Base-by-base conservation (phyloP, 495 filamentous ascomycete genomes). In the Alectoria sarmentosa region DNA sequence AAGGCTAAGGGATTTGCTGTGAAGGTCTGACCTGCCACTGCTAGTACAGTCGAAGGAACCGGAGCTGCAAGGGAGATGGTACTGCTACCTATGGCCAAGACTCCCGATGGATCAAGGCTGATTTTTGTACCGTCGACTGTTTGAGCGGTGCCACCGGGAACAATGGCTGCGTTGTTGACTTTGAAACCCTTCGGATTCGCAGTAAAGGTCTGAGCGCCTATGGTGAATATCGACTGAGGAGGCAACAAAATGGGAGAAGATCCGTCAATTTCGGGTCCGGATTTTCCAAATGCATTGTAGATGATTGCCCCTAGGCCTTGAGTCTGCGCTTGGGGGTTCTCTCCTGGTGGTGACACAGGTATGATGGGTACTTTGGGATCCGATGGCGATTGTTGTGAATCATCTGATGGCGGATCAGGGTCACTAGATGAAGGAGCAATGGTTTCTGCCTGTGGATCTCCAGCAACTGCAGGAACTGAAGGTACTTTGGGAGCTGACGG, bases 121-220 rank as follows among this genome's bases (percentile, higher is more conserved):
- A 67, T 41, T 7, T 1, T 28, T 28, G 36, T 59, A 10, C 66
- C 66, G 32, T 54, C 42, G n/a, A 67, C 44, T 9, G 34, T 61
- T 1, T 26, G 37, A 26, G 30, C 54, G 26, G 56, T 9, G 19
- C 23, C 62, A 15, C 30, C 61, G 23, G 46, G 46, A 26, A 23
- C 6, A 19, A 69, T 61, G 14, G 62, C 78, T 9, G 60, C 46
- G 23, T 14, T 14, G 10, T 49, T 49, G 23, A 49, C 21, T 49
- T 26, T 49, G 54, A 64, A 64, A n/a, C 62, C 54, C 7, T 52
- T 58, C 28, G 55, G 62, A 42, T 62, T 62, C 1, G 48, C 59
- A n/a, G 64, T 32, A 46, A 66, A 30, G 15, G 64, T 55, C n/a
- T 66, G 58, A 36, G 26, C 28, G 23, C 44, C 64, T 39, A 62